These are phyloP conservation scores for Chenopodium berlandieri DNA, from an alignment of 148 eudicot genomes.

Conservation along the genomic window DNA sequence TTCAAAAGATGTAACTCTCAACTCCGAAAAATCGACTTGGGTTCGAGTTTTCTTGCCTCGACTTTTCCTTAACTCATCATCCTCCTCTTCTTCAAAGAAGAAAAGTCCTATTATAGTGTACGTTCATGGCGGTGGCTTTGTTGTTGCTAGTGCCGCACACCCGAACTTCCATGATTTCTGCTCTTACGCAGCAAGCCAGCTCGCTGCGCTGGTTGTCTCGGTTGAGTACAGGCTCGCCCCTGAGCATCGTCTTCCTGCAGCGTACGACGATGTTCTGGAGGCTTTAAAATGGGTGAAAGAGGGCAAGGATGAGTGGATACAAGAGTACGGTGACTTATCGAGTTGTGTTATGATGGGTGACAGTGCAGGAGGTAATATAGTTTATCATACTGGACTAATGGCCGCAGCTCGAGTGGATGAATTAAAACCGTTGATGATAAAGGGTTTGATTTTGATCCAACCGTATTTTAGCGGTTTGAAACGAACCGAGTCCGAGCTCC, in stretches of 20 bases:
- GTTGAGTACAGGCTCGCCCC: conserved; percentile 64
- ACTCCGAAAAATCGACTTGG: conserved; percentile 25
- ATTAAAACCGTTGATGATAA: conserved; percentile 42
- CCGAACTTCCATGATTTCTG: conserved; percentile 33
- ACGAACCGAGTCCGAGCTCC: conserved; percentile 48
- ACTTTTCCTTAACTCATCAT: background rate
- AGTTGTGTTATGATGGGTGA: conserved; percentile 48
- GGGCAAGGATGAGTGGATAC: conserved; percentile 43
- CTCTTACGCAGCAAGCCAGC: conserved; percentile 25
- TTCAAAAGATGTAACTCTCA: conserved; percentile 42
- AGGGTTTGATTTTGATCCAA: conserved; percentile 49
- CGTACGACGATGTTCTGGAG: conserved; percentile 57
- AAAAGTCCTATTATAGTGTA: conserved; percentile 43
- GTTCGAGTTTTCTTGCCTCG: conserved; percentile 46
- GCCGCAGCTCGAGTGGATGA: conserved; percentile 25
- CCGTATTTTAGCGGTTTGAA: conserved; percentile 50
- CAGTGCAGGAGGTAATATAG: conserved; percentile 62
- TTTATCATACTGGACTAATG: conserved; percentile 46
- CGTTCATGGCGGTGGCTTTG: conserved; percentile 64
- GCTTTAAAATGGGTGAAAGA: conserved; percentile 40
- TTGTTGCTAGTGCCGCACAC: conserved; percentile 27
- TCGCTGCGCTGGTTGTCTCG: conserved; percentile 40
- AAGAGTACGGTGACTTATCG: conserved; percentile 35
- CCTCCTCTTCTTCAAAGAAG: background rate
- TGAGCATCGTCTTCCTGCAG: conserved; percentile 62